phyloP scores from a whole-genome alignment of 345 rosid genomes.

The Aegle marmelos region DNA sequence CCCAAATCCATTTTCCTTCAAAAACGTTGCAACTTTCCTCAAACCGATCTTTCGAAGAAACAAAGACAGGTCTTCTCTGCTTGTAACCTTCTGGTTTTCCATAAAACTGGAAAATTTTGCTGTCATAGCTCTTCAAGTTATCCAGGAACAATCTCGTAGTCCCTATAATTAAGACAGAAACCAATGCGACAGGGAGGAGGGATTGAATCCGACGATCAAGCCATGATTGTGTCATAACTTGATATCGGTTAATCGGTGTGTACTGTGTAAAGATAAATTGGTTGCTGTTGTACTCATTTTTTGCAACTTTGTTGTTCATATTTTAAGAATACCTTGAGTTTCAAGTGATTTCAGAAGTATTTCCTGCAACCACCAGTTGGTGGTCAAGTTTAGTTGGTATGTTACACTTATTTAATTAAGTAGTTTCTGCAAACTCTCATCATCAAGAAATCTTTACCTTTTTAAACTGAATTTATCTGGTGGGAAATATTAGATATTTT shows the following conservation, averaged over 20 bases:
- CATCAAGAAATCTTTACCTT: background rate
- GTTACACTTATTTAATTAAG: background rate
- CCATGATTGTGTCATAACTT: slow-evolving; percentile 36
- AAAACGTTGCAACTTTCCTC: slow-evolving; percentile 68
- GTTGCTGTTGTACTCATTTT: background rate
- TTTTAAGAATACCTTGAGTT: slow-evolving; percentile 29
- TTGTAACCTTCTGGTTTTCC: slow-evolving; percentile 22
- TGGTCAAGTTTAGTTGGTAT: slow-evolving; percentile 22
- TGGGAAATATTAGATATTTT: too few relatives aligned
- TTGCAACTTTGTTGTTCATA: background rate
- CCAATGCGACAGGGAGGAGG: slow-evolving; percentile 50
- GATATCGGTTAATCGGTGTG: background rate
- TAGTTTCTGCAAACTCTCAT: background rate
- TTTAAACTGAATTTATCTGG: background rate
- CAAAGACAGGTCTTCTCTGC: slow-evolving; percentile 37
- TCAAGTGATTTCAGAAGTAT: slow-evolving; percentile 30
- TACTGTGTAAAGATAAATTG: background rate
- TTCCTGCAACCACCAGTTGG: slow-evolving; percentile 49
- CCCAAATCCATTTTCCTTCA: slow-evolving; percentile 89
- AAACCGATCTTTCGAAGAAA: slow-evolving; percentile 48
- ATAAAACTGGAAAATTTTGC: slow-evolving; percentile 30
- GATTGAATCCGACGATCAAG: slow-evolving; percentile 52
- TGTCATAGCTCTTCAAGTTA: slow-evolving; percentile 45
- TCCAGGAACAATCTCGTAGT: slow-evolving; percentile 49
- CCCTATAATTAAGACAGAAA: slow-evolving; percentile 55